phyloP scores from a whole-genome alignment of 768 basidiomycete genomes.

The Neoboletus magnificus region DNA sequence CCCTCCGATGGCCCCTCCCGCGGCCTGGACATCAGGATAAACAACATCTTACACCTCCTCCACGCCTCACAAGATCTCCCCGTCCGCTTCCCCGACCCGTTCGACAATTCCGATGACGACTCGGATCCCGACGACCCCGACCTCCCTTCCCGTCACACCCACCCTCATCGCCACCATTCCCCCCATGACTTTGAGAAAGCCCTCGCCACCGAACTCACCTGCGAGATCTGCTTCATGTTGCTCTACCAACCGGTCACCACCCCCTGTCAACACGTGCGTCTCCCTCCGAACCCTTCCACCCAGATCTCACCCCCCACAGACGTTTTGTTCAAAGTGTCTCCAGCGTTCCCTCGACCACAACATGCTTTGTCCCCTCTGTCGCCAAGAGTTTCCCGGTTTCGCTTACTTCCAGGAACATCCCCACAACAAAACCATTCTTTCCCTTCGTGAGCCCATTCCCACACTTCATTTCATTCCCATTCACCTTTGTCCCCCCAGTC shows the following conservation, averaged over 20 bases:
- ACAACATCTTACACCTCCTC: conserved; percentile 50
- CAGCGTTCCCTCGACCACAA: conserved; percentile 89
- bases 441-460: conserved; percentile 51
- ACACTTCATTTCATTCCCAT: conserved; percentile 7
- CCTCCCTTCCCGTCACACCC: conserved; percentile 23
- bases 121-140: conserved; percentile 27
- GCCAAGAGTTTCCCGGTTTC: conserved; percentile 70
- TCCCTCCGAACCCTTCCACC: conserved; percentile 1
- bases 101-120: conserved; percentile 30
- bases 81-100: conserved; percentile 20
- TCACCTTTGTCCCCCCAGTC: conserved; percentile 39
- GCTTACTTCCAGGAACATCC: conserved; percentile 81
- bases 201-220: conserved; percentile 67
- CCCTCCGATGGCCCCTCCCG: neutral
- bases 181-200: conserved; percentile 54
- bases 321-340: conserved; percentile 87
- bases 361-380: conserved; percentile 79
- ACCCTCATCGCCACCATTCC: conserved; percentile 22
- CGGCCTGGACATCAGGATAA: conserved; percentile 53
- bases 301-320: conserved; percentile 43
- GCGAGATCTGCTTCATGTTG: conserved; percentile 87
- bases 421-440: conserved; percentile 64
- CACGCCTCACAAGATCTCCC: conserved; percentile 16
- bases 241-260: conserved; percentile 87
- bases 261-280: conserved; percentile 88